Percentiles rank a stretch among this genome's conserved stretches.
phyloP scores from a whole-genome alignment of 805 yeast species.

The Candida methanosorbosa region DNA sequence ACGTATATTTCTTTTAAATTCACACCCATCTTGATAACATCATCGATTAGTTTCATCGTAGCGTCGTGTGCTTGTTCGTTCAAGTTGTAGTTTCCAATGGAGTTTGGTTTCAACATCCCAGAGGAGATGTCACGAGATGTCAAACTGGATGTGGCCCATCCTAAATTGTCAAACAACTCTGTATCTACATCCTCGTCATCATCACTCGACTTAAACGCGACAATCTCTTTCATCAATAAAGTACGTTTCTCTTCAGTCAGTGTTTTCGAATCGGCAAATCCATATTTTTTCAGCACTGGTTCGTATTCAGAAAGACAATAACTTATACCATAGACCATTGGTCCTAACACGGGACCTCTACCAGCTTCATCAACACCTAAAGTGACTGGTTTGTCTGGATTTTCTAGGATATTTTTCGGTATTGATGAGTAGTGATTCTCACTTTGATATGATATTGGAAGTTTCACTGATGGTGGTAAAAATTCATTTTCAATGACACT shows the following conservation, averaged over 20 bases:
- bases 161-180: slow-evolving; percentile 50
- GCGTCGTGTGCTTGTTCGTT: slow-evolving; percentile 97
- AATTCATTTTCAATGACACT: slow-evolving; percentile 10
- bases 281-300: slow-evolving; percentile 45
- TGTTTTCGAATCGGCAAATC: slow-evolving; percentile 91
- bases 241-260: slow-evolving; percentile 66
- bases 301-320: slow-evolving; percentile 57
- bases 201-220: slow-evolving; percentile 25
- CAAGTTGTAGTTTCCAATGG: slow-evolving; percentile 58
- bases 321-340: slow-evolving; percentile 93
- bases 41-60: slow-evolving; percentile 70
- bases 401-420: slow-evolving; percentile 29
- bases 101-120: slow-evolving; percentile 72
- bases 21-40: slow-evolving; percentile 53
- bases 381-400: slow-evolving; percentile 34
- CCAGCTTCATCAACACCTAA: slow-evolving; percentile 99
- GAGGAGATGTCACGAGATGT: slow-evolving; percentile 81
- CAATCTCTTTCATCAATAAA: slow-evolving; percentile 46
- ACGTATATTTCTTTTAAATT: slow-evolving; percentile 67
- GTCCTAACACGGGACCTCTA: slow-evolving; percentile 95
- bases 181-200: slow-evolving; percentile 19
- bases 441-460: slow-evolving; percentile 27
- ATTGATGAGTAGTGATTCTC: slow-evolving; percentile 41
- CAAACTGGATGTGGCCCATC: slow-evolving; percentile 82
- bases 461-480: slow-evolving; percentile 27